These are phyloP conservation scores for Tausonia pullulans DNA, from an alignment of 1,284 basidiomycete species.

Conservation along the genomic window DNA sequence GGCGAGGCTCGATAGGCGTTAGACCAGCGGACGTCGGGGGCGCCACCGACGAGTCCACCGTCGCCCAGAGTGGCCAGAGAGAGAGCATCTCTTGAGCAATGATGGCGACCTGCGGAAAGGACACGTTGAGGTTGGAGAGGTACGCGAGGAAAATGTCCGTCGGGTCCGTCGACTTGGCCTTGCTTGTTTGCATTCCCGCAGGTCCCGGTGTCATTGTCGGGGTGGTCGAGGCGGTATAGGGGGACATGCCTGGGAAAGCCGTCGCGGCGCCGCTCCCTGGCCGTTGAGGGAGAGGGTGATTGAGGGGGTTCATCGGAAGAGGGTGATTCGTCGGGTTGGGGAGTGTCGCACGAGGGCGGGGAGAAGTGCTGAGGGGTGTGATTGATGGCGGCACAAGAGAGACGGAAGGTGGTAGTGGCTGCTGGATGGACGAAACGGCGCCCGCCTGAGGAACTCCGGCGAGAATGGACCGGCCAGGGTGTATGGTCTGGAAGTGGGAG, in stretches of 20 bases:
- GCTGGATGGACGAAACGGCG: no score
- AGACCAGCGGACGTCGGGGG: not conserved
- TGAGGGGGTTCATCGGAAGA: slow-evolving; percentile 10
- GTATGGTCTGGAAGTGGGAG: slow-evolving; percentile 31
- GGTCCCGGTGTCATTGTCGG: no score
- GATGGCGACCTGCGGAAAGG: slow-evolving; percentile 6
- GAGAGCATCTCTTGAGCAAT: slow-evolving; percentile 16
- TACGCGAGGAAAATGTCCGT: not conserved
- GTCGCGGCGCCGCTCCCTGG: no score
- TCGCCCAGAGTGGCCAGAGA: slow-evolving; percentile 15
- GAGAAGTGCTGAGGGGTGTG: not conserved
- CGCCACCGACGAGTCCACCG: slow-evolving; percentile 4
- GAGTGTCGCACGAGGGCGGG: not conserved
- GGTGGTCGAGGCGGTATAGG: no score
- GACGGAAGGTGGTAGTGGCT: not conserved
- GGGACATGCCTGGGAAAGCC: no score
- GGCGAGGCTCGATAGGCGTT: not conserved
- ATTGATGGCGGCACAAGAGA: not conserved
- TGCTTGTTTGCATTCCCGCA: not conserved
- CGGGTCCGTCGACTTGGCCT: not conserved
- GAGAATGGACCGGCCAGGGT: slow-evolving; percentile 5
- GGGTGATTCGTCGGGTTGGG: slow-evolving; percentile 4
- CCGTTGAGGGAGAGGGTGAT: not conserved
- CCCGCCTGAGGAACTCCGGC: not conserved
- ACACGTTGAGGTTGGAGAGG: slow-evolving; percentile 12